A percentile compares a stretch with the other conserved stretches of the same genome.
These are phyloP conservation scores for Eucalyptus leucophloia DNA, from an alignment of 345 rosid genomes.

Conservation along the genomic window DNA sequence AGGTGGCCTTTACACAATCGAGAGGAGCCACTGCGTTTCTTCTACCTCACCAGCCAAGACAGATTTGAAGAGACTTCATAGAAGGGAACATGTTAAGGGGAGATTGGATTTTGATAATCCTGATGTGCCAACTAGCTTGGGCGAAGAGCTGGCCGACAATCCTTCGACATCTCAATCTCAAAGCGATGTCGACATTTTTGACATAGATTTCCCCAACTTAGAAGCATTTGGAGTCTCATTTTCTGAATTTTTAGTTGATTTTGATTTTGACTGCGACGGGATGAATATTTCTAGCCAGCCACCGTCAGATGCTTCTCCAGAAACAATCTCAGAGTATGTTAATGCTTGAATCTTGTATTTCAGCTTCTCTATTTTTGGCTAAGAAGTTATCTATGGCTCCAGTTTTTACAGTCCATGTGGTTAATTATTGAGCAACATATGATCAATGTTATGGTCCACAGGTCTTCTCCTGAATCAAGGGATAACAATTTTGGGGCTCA, in stretches of 20 bases:
- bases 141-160: slow-evolving; percentile 14
- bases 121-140: slow-evolving; percentile 18
- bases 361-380: neutral
- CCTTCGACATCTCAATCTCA: slow-evolving; percentile 50
- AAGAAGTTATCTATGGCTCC: neutral
- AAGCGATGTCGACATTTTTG: slow-evolving; percentile 39
- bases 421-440: neutral
- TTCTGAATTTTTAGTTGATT: slow-evolving; percentile 56
- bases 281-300: slow-evolving; percentile 21
- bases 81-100: slow-evolving; percentile 72
- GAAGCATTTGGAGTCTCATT: slow-evolving; percentile 59
- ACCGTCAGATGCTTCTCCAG: neutral
- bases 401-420: too few relatives aligned
- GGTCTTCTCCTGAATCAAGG: neutral
- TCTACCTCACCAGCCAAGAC: slow-evolving; percentile 61
- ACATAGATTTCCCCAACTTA: slow-evolving; percentile 51
- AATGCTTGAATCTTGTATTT: neutral
- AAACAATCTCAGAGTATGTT: slow-evolving; percentile 25
- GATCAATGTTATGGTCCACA: neutral
- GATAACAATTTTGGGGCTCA: neutral
- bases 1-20: slow-evolving; percentile 41
- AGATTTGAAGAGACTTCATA: slow-evolving; percentile 25
- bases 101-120: slow-evolving; percentile 79
- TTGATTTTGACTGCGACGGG: slow-evolving; percentile 51
- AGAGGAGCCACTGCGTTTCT: slow-evolving; percentile 65